phyloP scores from a whole-genome alignment of 805 yeast species.

The Zygosaccharomyces pseudorouxii region DNA sequence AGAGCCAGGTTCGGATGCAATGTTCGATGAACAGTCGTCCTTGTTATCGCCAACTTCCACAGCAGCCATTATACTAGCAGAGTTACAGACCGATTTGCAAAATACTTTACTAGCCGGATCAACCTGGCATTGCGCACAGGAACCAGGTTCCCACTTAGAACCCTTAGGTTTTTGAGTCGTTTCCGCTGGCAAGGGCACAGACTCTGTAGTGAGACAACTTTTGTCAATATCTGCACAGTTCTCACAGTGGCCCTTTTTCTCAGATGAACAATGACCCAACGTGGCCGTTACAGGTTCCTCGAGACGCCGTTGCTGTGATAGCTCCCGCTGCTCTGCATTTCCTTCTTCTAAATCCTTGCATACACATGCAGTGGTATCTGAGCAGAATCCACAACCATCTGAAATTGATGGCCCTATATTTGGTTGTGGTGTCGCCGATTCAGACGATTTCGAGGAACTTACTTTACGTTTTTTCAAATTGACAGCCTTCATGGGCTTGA shows the following conservation, averaged over 20 bases:
- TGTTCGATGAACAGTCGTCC: conserved; percentile 2
- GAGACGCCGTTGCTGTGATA: conserved; percentile 5
- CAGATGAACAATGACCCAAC: conserved; percentile 15
- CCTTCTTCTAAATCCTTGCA: conserved; percentile 65
- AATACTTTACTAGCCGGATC: conserved; percentile 87
- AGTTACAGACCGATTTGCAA: conserved; percentile 76
- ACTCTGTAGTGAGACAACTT: conserved; percentile 27
- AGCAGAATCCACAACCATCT: conserved; percentile 78
- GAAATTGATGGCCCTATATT: not conserved
- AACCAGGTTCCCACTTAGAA: conserved; percentile 57
- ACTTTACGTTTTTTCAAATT: conserved; percentile 13
- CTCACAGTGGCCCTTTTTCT: conserved; percentile 40
- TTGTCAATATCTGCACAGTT: conserved; percentile 39
- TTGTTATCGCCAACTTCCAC: not conserved
- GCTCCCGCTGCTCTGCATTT: not conserved
- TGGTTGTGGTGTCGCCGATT: conserved; percentile 8
- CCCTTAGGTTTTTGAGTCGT: not conserved
- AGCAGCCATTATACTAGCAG: conserved; percentile 15
- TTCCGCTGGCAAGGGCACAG: conserved; percentile 9
- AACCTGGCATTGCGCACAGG: conserved; percentile 73
- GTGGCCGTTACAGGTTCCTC: conserved; percentile 30
- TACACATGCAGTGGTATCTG: conserved; percentile 87
- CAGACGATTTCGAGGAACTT: not conserved
- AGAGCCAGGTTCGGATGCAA: conserved; percentile 63
- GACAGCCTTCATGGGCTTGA: conserved; percentile 65